Conservation (phyloP, 352 stramenopile genomes). For the Phytopythium mirpurense region DNA sequence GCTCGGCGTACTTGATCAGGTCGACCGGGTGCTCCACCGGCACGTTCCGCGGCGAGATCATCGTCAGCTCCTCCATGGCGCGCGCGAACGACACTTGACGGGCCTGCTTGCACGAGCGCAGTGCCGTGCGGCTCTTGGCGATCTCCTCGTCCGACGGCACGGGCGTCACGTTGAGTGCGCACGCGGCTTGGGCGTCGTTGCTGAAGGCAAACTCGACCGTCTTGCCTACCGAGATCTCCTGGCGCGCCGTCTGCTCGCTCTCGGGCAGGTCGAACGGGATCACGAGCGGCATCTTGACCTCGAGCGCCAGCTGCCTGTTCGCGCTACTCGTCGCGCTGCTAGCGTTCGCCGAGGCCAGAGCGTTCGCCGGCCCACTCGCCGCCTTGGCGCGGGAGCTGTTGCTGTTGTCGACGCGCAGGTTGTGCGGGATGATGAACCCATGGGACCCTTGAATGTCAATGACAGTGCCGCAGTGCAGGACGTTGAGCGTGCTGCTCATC, state of each 20-base stretch:
- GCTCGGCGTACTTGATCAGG: constrained; percentile 81
- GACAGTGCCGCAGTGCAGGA: constrained; percentile 70
- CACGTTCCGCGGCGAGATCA: constrained; percentile 71
- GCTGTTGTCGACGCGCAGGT: constrained; percentile 35
- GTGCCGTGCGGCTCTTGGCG: constrained; percentile 56
- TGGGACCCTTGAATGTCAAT: constrained; percentile 74
- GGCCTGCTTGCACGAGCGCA: constrained; percentile 70
- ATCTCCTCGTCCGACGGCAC: constrained; percentile 58
- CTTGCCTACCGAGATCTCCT: constrained; percentile 56
- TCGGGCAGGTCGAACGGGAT: constrained; percentile 64
- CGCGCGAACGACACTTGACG: constrained; percentile 67
- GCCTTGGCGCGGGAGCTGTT: constrained; percentile 18
- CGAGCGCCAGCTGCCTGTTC: constrained; percentile 11
- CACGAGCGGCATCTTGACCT: constrained; percentile 52
- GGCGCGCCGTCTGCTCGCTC: constrained; percentile 28
- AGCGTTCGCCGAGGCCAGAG: background rate
- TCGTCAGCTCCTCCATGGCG: constrained; percentile 72
- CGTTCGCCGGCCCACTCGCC: constrained; percentile 5
- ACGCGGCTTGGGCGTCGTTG: constrained; percentile 24
- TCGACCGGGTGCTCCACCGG: constrained; percentile 76
- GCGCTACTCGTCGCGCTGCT: constrained; percentile 4
- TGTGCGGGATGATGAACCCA: constrained; percentile 74
- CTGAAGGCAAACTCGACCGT: constrained; percentile 65
- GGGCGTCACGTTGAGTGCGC: constrained; percentile 54
- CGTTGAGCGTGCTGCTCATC: constrained; percentile 47